These are phyloP conservation scores for Pythium sukuiense DNA, from an alignment of 352 stramenopile genomes.

Conservation along the genomic window DNA sequence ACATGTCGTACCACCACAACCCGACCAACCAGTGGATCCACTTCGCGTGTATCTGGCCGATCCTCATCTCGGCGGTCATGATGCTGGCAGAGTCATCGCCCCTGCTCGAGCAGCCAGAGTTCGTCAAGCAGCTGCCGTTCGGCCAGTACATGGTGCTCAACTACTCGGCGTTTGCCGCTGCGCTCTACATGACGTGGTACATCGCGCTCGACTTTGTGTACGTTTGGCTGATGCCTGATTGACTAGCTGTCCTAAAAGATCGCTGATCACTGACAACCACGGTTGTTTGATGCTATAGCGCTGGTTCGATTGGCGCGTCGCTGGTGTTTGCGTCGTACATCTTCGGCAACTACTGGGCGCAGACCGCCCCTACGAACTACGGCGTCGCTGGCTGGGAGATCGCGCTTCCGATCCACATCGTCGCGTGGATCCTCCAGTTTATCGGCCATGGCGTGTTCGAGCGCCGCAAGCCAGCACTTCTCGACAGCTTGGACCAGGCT, in stretches of 20 bases:
- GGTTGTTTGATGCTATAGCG: constrained; percentile 12
- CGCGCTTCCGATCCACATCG: constrained; percentile 36
- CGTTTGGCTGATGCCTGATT: constrained; percentile 1
- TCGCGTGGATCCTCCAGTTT: constrained; percentile 57
- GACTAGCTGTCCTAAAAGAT: background rate
- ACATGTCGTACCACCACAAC: constrained; percentile 67
- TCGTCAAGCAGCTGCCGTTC: constrained; percentile 27
- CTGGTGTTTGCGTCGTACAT: constrained; percentile 38
- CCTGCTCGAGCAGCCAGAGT: constrained; percentile 24
- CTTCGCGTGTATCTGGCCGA: constrained; percentile 64
- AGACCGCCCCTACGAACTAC: constrained; percentile 18
- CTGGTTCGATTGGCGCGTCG: constrained; percentile 32
- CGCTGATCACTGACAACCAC: background rate
- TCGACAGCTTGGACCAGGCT: constrained; percentile 61
- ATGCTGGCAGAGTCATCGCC: constrained; percentile 39
- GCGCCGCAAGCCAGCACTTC: constrained; percentile 48
- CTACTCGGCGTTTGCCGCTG: constrained; percentile 28
- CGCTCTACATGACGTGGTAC: constrained; percentile 58
- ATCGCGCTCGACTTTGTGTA: constrained; percentile 41
- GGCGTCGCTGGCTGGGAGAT: constrained; percentile 40
- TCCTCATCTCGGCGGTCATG: constrained; percentile 48
- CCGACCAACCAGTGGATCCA: constrained; percentile 62
- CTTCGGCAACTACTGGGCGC: constrained; percentile 36
- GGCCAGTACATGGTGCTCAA: constrained; percentile 49
- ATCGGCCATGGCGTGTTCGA: constrained; percentile 65